Percentiles rank a stretch among this genome's conserved stretches.
phyloP scores from a whole-genome alignment of 2,329 filamentous ascomycete genomes.

The Ceratocystis variospora region DNA sequence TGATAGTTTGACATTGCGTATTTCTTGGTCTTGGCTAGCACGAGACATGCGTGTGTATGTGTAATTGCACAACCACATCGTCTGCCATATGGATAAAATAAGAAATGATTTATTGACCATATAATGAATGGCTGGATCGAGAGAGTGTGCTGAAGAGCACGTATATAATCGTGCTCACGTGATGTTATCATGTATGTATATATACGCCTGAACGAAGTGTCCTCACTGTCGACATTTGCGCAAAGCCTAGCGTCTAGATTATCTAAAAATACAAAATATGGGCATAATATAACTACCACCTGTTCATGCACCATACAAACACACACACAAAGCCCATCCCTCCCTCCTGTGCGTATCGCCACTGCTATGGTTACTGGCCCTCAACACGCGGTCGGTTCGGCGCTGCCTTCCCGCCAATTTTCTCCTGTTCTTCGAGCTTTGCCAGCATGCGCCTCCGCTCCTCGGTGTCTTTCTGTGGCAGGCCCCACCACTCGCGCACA shows the following conservation, averaged over 20 bases:
- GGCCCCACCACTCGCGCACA: slow-evolving; percentile 53
- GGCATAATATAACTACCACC: neutral
- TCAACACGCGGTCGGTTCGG: slow-evolving; percentile 25
- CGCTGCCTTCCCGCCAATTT: slow-evolving; percentile 40
- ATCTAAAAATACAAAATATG: slow-evolving; percentile 14
- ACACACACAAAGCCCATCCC: neutral
- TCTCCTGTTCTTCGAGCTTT: slow-evolving; percentile 37
- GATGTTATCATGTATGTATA: neutral
- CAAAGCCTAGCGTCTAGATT: neutral
- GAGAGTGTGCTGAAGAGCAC: neutral
- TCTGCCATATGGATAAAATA: too few species aligned
- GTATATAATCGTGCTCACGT: neutral
- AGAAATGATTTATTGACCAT: too few species aligned
- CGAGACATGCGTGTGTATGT: too few species aligned
- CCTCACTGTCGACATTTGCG: neutral
- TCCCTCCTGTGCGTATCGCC: neutral
- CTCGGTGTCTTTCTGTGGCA: slow-evolving; percentile 43
- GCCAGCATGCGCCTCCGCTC: slow-evolving; percentile 38
- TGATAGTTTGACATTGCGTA: neutral
- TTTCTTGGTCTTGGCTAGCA: too few species aligned
- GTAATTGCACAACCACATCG: too few species aligned
- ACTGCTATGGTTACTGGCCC: slow-evolving; percentile 3
- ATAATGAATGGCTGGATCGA: too few species aligned
- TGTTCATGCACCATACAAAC: neutral
- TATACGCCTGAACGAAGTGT: neutral